Evolutionary conservation across 2,329 filamentous ascomycete genomes (phyloP).

Genomic region (Cytospora mali): DNA sequence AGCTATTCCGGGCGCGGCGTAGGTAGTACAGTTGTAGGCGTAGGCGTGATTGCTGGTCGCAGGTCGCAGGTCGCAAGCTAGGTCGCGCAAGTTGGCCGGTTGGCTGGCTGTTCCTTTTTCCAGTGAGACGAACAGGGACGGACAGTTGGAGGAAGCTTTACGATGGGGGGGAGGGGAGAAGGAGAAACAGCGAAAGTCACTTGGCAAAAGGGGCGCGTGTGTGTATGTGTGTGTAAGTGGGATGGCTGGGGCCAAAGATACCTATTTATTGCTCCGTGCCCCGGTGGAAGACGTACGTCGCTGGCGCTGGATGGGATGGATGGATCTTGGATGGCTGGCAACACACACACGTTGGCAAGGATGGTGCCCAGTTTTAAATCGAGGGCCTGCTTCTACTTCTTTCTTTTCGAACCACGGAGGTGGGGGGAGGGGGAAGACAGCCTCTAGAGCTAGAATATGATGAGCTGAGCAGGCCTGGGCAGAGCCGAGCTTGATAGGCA

Average conservation of each 20-base stretch:
- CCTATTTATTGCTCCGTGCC: background rate
- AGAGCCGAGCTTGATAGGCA: too few species aligned
- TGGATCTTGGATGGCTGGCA: background rate
- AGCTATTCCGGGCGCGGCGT: slow-evolving; percentile 15
- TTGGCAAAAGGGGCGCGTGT: background rate
- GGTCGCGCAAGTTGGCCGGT: background rate
- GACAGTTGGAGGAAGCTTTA: background rate
- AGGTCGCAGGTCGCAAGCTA: too few species aligned
- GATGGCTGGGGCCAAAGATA: background rate
- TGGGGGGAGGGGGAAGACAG: too few species aligned
- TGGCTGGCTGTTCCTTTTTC: background rate
- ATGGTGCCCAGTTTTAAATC: slow-evolving; percentile 31
- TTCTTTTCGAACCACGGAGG: background rate
- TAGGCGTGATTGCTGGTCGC: background rate
- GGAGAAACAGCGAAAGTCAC: background rate
- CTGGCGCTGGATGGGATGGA: background rate
- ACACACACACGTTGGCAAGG: slow-evolving; percentile 20
- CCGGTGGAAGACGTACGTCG: too few species aligned
- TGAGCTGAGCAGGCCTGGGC: too few species aligned
- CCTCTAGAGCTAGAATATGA: too few species aligned
- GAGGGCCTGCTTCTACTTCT: background rate
- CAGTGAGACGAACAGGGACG: background rate
- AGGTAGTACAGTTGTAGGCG: background rate
- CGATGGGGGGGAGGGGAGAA: background rate
- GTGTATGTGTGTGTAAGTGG: background rate